phyloP scores from a whole-genome alignment of 768 basidiomycete species.

The Mycena pura region DNA sequence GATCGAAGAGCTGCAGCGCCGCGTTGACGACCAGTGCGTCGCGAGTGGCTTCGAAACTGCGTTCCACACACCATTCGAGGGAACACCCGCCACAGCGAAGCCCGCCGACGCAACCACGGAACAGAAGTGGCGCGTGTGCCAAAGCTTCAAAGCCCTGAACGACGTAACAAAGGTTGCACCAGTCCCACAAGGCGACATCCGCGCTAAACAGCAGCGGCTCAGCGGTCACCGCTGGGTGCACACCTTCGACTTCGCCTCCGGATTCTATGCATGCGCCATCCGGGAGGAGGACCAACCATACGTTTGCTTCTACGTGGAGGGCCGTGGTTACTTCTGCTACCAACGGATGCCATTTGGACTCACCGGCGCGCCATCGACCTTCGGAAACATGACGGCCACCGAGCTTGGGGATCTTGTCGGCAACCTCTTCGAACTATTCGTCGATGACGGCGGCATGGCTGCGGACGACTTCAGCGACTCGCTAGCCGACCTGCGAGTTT shows the following conservation, averaged over 20 bases:
- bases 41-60: neutral
- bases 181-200: conserved; percentile 45
- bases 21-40: conserved; percentile 16
- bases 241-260: conserved; percentile 45
- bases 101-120: conserved; percentile 41
- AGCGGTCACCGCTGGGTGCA: conserved; percentile 42
- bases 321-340: conserved; percentile 43
- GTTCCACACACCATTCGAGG: neutral
- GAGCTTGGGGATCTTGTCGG: conserved; percentile 33
- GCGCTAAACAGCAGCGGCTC: conserved; percentile 43
- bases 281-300: conserved; percentile 32
- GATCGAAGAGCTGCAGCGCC: too few species aligned
- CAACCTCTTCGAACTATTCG: conserved; percentile 14
- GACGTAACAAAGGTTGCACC: conserved; percentile 35
- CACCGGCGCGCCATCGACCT: conserved; percentile 45
- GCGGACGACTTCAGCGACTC: conserved; percentile 11
- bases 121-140: too few species aligned
- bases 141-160: conserved; percentile 45
- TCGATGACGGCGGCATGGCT: conserved; percentile 21
- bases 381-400: conserved; percentile 36
- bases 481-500: neutral
- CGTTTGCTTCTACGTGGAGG: conserved; percentile 45
- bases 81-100: conserved; percentile 17
- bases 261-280: conserved; percentile 39
- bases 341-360: conserved; percentile 47